Evolutionary conservation across 139 green algal species (phyloP).

Genomic region (Desmodesmus armatus): DNA sequence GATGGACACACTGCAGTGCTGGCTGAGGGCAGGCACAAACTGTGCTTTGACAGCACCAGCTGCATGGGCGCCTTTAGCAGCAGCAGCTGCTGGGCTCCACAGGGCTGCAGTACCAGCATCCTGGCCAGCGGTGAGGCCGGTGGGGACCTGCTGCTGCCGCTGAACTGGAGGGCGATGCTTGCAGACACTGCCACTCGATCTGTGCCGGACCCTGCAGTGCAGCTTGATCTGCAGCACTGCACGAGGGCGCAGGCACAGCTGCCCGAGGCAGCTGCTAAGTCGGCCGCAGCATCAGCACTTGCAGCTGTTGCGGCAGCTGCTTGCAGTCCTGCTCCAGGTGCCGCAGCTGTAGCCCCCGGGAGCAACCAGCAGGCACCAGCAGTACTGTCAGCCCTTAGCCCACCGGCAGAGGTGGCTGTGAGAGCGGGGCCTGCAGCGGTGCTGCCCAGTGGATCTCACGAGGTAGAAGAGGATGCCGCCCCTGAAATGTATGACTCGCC

Average conservation of each 20-base stretch:
- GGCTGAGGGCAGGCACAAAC: conserved; percentile 12
- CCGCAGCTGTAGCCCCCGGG: no score
- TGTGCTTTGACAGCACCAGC: background rate
- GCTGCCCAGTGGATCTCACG: no score
- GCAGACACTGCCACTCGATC: conserved; percentile 52
- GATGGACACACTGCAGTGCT: conserved; percentile 15
- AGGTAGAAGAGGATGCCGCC: no score
- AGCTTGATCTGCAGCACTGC: conserved; percentile 56
- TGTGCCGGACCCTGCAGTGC: conserved; percentile 57
- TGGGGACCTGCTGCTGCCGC: no score
- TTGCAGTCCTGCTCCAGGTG: background rate
- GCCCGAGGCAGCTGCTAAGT: background rate
- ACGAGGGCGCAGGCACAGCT: background rate
- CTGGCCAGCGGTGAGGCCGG: background rate
- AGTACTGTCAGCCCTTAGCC: no score
- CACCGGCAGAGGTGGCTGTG: no score
- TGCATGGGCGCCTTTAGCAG: background rate
- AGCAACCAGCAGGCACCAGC: no score
- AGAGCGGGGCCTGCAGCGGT: no score
- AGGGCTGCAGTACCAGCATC: conserved; percentile 1
- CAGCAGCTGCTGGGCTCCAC: background rate
- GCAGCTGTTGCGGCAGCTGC: background rate
- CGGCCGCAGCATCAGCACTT: background rate
- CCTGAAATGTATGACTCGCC: no score
- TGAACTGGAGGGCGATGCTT: conserved; percentile 67